Percentiles rank a stretch among this genome's conserved stretches.
phyloP scores from a whole-genome alignment of 2,329 filamentous ascomycete genomes.

The Fusarium metavorans region DNA sequence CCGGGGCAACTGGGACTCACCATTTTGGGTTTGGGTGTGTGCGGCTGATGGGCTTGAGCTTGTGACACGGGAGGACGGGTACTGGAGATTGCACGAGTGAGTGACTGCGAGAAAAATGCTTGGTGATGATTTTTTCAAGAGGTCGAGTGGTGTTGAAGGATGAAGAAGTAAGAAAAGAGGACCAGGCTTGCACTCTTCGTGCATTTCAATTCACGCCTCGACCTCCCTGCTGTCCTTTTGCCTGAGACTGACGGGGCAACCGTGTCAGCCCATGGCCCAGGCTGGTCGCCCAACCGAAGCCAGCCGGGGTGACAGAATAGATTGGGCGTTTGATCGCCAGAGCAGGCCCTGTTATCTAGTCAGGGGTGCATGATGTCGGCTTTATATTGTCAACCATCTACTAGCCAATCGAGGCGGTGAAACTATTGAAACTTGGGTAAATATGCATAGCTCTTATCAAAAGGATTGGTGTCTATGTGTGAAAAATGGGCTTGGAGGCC shows the following conservation, averaged over 20 bases:
- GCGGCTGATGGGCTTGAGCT: slow-evolving; percentile 30
- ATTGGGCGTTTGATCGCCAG: background rate
- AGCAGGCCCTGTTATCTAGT: background rate
- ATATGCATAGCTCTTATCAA: slow-evolving; percentile 35
- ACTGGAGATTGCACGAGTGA: background rate
- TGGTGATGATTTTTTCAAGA: slow-evolving; percentile 19
- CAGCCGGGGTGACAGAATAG: slow-evolving; percentile 2
- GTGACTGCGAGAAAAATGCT: slow-evolving; percentile 5
- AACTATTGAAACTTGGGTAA: slow-evolving; percentile 38
- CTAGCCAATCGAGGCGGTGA: slow-evolving; percentile 37
- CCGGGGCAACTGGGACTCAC: slow-evolving; percentile 52
- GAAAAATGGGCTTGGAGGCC: background rate
- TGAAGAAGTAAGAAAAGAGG: slow-evolving; percentile 40
- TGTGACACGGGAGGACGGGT: slow-evolving; percentile 2
- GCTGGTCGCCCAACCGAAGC: slow-evolving; percentile 22
- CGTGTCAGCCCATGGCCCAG: slow-evolving; percentile 29
- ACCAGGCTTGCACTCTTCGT: slow-evolving; percentile 35
- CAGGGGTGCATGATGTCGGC: background rate
- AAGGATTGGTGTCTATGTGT: slow-evolving; percentile 18
- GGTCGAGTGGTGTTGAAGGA: slow-evolving; percentile 38
- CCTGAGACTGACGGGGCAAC: slow-evolving; percentile 50
- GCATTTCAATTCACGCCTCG: slow-evolving; percentile 43
- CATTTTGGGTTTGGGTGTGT: slow-evolving; percentile 47
- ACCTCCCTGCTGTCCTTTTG: slow-evolving; percentile 38
- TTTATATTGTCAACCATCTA: slow-evolving; percentile 8